Evolutionary conservation across 805 yeast species (phyloP), one percentile per base, ranked within the genome.

Genomic region (Wickerhamomyces tratensis): DNA sequence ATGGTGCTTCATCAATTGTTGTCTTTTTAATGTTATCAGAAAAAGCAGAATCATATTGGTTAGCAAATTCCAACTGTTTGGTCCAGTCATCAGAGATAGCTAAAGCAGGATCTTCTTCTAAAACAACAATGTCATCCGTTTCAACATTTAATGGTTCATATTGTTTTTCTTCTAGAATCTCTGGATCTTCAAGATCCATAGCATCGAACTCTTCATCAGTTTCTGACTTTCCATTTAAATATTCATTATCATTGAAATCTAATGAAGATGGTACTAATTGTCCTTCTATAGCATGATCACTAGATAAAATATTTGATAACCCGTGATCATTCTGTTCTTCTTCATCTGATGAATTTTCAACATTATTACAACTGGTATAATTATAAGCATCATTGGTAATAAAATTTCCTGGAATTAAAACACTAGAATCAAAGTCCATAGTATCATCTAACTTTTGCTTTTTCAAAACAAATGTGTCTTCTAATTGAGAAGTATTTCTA

Each of bases 111-210:
- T 64, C 63, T 5, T 57, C 65, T 46, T 69, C 72, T 37, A 66
- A 59, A 47, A 63, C 68, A 34, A 54, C 72, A 57, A 70, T 62
- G 51, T 74, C 79, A 2, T 64, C 55, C 30, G 66, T 74, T 25
- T 63, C 64, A 13, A 72, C 61, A 44, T 77, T 76, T n/a, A 50
- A 49, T 0, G 91, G 91, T 57, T 84, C 93, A 54, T 75, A 84
- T 4, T 77, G 82, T 51, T 77, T 81, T 49, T 80, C 85, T 39
- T 72, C 67, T 7, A 81, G 68, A 20, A 77, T 56, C 3, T 69
- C 72, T 7, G 41, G 35, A 36, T 53, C 48, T 12, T 43, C 52
- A 10, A 42, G 40, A 36, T 42, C 43, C 35, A 41, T 37, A 14
- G 20, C 43, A 9, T 50, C 46, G n/a, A 46, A 48, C 8, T 50